Evolutionary conservation across 495 filamentous ascomycete genomes (phyloP).

Genomic region (Xylaria longipes): DNA sequence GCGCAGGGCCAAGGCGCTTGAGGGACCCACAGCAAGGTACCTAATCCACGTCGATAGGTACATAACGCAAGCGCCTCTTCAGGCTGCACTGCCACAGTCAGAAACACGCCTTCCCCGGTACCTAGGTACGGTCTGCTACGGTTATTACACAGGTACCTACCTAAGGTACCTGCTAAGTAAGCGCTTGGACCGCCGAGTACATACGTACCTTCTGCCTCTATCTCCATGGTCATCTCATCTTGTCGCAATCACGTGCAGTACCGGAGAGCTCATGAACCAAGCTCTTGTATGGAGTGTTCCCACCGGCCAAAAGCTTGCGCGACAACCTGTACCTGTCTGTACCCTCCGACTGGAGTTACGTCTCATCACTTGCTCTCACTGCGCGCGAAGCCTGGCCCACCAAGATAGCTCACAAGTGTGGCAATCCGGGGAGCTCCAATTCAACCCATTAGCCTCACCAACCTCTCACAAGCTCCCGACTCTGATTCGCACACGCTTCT

Average conservation of each 20-base stretch:
- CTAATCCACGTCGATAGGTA: background rate
- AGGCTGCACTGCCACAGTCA: slow-evolving; percentile 18
- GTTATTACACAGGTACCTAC: background rate
- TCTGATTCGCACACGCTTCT: slow-evolving; percentile 37
- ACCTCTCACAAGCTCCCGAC: slow-evolving; percentile 39
- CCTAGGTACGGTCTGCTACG: background rate
- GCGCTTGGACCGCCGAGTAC: slow-evolving; percentile 8
- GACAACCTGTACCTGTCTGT: slow-evolving; percentile 6
- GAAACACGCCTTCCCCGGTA: background rate
- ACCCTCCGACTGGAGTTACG: background rate
- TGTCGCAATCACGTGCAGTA: slow-evolving; percentile 17
- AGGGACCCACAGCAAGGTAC: background rate
- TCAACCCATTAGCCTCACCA: slow-evolving; percentile 33
- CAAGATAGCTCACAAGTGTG: slow-evolving; percentile 35
- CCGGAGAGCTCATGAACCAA: background rate
- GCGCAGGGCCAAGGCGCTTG: background rate
- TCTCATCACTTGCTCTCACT: background rate
- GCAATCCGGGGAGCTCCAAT: slow-evolving; percentile 31
- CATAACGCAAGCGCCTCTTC: background rate
- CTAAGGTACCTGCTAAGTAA: slow-evolving; percentile 11
- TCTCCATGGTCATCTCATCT: background rate
- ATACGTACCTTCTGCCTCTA: background rate
- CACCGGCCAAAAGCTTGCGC: slow-evolving; percentile 16
- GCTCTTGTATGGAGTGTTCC: slow-evolving; percentile 10
- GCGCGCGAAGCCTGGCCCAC: slow-evolving; percentile 28